These are phyloP conservation scores for Coemansia sp. DNA, from an alignment of 192 early-diverging fungal genomes.

Conservation along the genomic window DNA sequence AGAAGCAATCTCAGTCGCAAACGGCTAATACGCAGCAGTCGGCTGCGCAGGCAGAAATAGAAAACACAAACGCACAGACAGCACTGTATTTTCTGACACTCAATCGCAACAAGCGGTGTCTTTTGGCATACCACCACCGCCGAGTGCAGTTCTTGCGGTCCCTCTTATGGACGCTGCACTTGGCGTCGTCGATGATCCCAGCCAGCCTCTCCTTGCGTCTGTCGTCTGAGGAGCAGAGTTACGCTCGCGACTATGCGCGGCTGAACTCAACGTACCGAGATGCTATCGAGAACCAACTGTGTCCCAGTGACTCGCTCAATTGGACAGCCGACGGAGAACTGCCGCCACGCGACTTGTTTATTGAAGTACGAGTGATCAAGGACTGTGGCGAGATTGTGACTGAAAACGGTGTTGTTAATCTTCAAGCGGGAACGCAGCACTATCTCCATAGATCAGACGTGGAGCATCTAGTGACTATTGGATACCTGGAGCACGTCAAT, in stretches of 20 bases:
- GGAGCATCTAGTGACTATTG: slow-evolving; percentile 82
- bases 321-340: slow-evolving; percentile 70
- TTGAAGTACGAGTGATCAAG: slow-evolving; percentile 85
- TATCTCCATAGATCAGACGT: slow-evolving; percentile 87
- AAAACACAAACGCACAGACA: slow-evolving; percentile 37
- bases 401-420: slow-evolving; percentile 76
- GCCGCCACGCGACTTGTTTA: slow-evolving; percentile 89
- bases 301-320: slow-evolving; percentile 64
- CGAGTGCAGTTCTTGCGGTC: slow-evolving; percentile 70
- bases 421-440: slow-evolving; percentile 81
- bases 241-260: slow-evolving; percentile 61
- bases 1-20: slow-evolving; percentile 15
- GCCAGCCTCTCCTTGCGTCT: slow-evolving; percentile 13
- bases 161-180: slow-evolving; percentile 57
- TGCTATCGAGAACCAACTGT: slow-evolving; percentile 47
- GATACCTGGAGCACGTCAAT: slow-evolving; percentile 78
- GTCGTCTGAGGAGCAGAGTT: slow-evolving; percentile 45
- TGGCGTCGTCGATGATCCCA: slow-evolving; percentile 47
- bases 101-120: slow-evolving; percentile 81
- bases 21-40: not conserved
- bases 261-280: slow-evolving; percentile 67
- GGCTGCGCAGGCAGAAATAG: slow-evolving; percentile 12
- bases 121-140: slow-evolving; percentile 84
- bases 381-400: slow-evolving; percentile 92
- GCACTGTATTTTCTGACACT: slow-evolving; percentile 52